Evolutionary conservation across 2,329 filamentous ascomycete genomes (phyloP).

Genomic region (Fusarium devonianum): DNA sequence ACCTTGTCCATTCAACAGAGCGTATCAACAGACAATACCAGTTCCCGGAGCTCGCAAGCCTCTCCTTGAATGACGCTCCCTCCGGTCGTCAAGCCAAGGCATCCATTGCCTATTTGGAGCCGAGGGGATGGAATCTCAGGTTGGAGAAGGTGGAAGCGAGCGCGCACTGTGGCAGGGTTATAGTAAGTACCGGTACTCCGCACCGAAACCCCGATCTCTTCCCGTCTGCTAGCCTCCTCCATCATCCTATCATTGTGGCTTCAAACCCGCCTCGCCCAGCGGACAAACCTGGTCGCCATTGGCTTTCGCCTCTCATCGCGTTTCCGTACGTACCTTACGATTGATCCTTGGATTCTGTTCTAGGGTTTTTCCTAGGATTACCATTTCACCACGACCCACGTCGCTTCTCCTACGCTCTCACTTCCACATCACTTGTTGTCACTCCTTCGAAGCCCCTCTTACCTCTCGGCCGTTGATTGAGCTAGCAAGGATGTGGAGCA

Average conservation of each 20-base stretch:
- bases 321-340: too few species aligned
- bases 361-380: neutral
- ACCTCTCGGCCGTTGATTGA: conserved; percentile 21
- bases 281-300: conserved; percentile 12
- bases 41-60: too few species aligned
- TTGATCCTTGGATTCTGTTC: neutral
- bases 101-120: conserved; percentile 6
- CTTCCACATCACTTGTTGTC: too few species aligned
- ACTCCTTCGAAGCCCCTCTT: conserved; percentile 18
- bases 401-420: too few species aligned
- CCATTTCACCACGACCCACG: too few species aligned
- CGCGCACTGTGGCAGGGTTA: conserved; percentile 36
- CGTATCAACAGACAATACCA: too few species aligned
- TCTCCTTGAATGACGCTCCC: conserved; percentile 23
- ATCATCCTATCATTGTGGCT: conserved; percentile 14
- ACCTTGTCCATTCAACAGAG: too few species aligned
- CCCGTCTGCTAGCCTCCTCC: conserved; percentile 28
- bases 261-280: conserved; percentile 13
- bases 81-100: conserved; percentile 20
- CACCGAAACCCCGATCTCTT: conserved; percentile 32
- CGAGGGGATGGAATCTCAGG: conserved; percentile 14
- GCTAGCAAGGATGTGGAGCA: conserved; percentile 34
- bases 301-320: neutral
- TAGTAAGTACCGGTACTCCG: conserved; percentile 36
- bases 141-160: conserved; percentile 20